phyloP scores from a whole-genome alignment of 768 basidiomycete genomes.

The Leucocoprinus sp. region DNA sequence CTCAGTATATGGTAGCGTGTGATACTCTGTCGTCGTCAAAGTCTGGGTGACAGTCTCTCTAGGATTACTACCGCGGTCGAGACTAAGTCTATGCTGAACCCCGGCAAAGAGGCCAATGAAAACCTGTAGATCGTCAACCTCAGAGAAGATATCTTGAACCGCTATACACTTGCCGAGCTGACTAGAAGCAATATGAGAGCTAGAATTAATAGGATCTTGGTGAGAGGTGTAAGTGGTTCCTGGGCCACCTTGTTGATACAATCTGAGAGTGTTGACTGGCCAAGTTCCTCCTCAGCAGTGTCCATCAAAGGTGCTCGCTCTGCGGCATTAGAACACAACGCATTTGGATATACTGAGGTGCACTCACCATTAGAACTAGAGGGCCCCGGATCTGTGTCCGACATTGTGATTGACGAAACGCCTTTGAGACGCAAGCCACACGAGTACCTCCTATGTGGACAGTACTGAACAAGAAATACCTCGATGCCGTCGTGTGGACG shows the following conservation, averaged over 20 bases:
- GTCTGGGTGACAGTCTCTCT: constrained; percentile 9
- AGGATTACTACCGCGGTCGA: constrained; percentile 32
- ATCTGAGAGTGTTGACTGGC: constrained; percentile 29
- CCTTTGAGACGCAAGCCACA: neutral
- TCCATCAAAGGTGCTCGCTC: constrained; percentile 59
- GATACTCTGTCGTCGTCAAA: constrained; percentile 12
- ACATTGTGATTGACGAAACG: constrained; percentile 31
- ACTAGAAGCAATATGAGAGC: constrained; percentile 73
- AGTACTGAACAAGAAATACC: constrained; percentile 2
- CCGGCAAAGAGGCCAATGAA: constrained; percentile 94
- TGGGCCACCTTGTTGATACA: constrained; percentile 51
- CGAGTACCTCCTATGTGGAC: constrained; percentile 4
- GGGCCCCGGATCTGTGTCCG: constrained; percentile 45
- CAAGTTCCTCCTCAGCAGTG: constrained; percentile 28
- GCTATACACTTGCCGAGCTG: constrained; percentile 40
- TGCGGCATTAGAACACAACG: constrained; percentile 19
- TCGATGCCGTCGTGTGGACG: constrained; percentile 15
- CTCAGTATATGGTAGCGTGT: constrained; percentile 24
- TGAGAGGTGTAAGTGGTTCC: constrained; percentile 76
- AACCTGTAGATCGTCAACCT: constrained; percentile 28
- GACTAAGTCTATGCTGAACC: constrained; percentile 65
- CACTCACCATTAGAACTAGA: constrained; percentile 48
- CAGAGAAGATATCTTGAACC: neutral
- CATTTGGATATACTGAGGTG: neutral
- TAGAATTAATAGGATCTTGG: constrained; percentile 72